Evolutionary conservation across 1,284 basidiomycete species (phyloP), one percentile per base, ranked within the genome.

Genomic region (Puccinia horiana): DNA sequence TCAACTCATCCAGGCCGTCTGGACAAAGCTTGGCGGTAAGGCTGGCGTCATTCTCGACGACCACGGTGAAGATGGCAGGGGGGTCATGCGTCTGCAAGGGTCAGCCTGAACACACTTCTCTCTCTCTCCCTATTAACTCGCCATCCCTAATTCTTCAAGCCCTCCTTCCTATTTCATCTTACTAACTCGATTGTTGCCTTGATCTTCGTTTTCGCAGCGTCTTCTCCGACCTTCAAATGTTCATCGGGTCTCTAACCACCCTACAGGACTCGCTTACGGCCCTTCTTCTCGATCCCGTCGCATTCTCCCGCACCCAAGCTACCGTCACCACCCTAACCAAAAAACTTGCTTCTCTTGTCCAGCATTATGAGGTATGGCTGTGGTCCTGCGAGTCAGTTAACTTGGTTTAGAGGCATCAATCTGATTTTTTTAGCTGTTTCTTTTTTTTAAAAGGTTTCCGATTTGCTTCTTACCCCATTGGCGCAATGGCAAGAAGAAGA

Each of bases 81-180:
- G 80, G 4, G 44, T 82, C 35, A 82, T 82, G 80, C 42, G 63
- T 37, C 75, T 82, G 58, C 80, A 82, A 67, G 80, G 80, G 80
- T 82, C 35, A 74, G 70, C 65, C 56, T 18, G n/a, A 58, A 32
- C 3, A 37, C 14, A 16, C 63, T 20, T 42, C 11, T 37, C n/a
- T n/a, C n/a, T 32, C 56, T 26, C 26, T 47, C 3, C 69, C 42
- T 49, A n/a, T 40, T 23, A 44, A 26, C 14, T 49, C 23, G 2
- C 26, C n/a, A 32, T 37, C 61, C 35, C n/a, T 32, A 26, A 9
- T 9, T 63, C 61, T 29, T 11, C 1, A 70, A 40, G 14, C 26
- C 49, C 8, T 49, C 47, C 6, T 16, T 74, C 4, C 26, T 29
- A 52, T 29, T 11, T 18, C 49, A 37, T 32, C 52, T 3, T 26